A percentile compares a stretch with the other conserved stretches of the same genome.
phyloP scores from a whole-genome alignment of 352 stramenopile genomes.

The Peronospora belbahrii region DNA sequence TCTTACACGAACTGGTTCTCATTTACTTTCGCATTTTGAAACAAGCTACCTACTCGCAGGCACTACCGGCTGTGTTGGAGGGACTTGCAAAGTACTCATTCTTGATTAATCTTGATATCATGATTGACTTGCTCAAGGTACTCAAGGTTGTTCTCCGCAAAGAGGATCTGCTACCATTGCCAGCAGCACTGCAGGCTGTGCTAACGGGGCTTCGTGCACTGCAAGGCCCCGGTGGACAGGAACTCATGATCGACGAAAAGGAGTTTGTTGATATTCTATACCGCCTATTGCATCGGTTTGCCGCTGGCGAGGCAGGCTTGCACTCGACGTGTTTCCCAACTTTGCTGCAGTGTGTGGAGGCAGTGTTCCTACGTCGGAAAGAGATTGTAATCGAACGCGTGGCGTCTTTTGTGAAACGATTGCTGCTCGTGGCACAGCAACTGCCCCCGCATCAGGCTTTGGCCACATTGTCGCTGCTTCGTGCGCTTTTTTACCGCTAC shows the following conservation, averaged over 20 bases:
- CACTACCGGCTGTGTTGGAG: conserved; percentile 88
- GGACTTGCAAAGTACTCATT: conserved; percentile 94
- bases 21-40: conserved; percentile 97
- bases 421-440: conserved; percentile 87
- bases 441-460: conserved; percentile 73
- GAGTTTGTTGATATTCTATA: conserved; percentile 95
- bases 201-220: conserved; percentile 91
- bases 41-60: conserved; percentile 76
- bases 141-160: conserved; percentile 88
- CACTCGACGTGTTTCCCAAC: conserved; percentile 52
- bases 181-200: conserved; percentile 74
- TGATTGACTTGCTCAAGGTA: conserved; percentile 93
- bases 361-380: conserved; percentile 90
- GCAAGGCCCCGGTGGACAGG: conserved; percentile 86
- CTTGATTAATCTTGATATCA: conserved; percentile 97
- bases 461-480: conserved; percentile 83
- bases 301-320: conserved; percentile 42
- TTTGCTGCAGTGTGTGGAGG: conserved; percentile 86
- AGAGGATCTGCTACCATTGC: conserved; percentile 62
- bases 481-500: conserved; percentile 89
- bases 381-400: conserved; percentile 92
- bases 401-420: conserved; percentile 92
- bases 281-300: conserved; percentile 72
- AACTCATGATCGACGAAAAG: conserved; percentile 95
- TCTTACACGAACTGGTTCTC: conserved; percentile 91